phyloP scores from a whole-genome alignment of 805 yeast species.

The Jamesozyma spencerorum region DNA sequence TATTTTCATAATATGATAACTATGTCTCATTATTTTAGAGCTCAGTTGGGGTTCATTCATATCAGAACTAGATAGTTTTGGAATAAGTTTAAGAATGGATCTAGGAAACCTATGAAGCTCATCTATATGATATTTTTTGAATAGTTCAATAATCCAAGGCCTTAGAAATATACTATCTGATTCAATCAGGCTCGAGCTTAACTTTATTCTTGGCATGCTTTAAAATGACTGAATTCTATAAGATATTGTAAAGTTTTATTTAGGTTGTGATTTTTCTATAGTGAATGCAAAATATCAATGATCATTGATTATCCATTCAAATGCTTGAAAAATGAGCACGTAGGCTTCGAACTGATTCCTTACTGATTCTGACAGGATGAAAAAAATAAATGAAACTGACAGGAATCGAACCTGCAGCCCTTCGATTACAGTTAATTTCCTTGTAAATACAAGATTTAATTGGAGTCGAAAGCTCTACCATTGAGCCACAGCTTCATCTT shows the following conservation, averaged over 20 bases:
- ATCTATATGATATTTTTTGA: conserved; percentile 3
- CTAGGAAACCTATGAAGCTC: conserved; percentile 1
- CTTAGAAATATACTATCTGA: conserved; percentile 19
- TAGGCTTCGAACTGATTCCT: too few species aligned
- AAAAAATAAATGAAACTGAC: conserved; percentile 46
- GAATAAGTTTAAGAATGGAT: conserved; percentile 8
- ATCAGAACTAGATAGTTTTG: conserved; percentile 9
- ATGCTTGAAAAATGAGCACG: too few species aligned
- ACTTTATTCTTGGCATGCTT: conserved; percentile 15
- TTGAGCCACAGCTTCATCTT: conserved; percentile 55
- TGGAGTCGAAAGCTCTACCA: conserved; percentile 67
- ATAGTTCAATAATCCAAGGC: conserved; percentile 17
- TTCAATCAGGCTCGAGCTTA: conserved; percentile 8
- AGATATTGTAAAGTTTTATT: too few species aligned
- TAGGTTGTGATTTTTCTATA: too few species aligned
- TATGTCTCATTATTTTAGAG: conserved; percentile 6
- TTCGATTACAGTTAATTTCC: conserved; percentile 38
- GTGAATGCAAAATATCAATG: too few species aligned
- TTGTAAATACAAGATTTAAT: conserved; percentile 25
- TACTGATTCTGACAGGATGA: background rate
- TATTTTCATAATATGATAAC: conserved; percentile 18
- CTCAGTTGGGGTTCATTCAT: conserved; percentile 8
- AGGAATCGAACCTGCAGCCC: conserved; percentile 73
- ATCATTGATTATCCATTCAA: too few species aligned
- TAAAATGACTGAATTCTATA: too few species aligned